Base-by-base conservation (phyloP, 192 early-diverging fungal genomes). In the Funneliformis geosporum region DNA sequence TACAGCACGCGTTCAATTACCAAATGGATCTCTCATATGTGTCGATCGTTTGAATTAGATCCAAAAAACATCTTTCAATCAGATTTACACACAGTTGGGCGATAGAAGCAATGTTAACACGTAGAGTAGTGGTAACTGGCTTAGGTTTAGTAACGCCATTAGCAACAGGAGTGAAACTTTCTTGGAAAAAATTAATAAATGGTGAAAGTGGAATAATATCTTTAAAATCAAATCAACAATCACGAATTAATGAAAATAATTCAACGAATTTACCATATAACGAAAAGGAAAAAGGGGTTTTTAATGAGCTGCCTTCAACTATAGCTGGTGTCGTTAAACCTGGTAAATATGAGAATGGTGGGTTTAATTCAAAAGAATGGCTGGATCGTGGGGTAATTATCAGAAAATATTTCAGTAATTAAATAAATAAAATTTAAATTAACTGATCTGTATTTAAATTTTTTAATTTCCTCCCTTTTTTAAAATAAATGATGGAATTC, bases 91-190 rank as follows among this genome's bases (percentile, higher is more conserved):
- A 33, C 33, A 33, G 33, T 2, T 2, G 33, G 33, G 1, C 0
- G 33, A 33, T 33, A 33, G 33, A 65, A 33, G 27, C 23, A 69
- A 69, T 69, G 67, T 60, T 38, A 38, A 21, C 70, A 42, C 87
- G 90, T 47, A 86, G 95, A n/a, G 97, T 99, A 2, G 97, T 96
- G 5, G 96, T 99, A 14, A 99, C 97, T 23, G 97, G 97, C 6
- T 87, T 99, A 7, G 97, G 97, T 8, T 85, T 96, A 21, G 93
- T 99, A 42, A 96, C 96, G 23, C 97, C 97, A 2, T 87, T 99
- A 18, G 96, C 93, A 62, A 89, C 90, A 2, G 94, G 95, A 70
- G 90, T 93, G 18, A 81, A 84, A 62, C 82, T 85, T 27, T 86
- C 89, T 0, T 99, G 96, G 96, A 80, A 82, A 21, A 88, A 84